Evolutionary conservation across 345 rosid species (phyloP), one percentile per base, ranked within the genome.

Genomic region (Cardiospermum halicacabum): DNA sequence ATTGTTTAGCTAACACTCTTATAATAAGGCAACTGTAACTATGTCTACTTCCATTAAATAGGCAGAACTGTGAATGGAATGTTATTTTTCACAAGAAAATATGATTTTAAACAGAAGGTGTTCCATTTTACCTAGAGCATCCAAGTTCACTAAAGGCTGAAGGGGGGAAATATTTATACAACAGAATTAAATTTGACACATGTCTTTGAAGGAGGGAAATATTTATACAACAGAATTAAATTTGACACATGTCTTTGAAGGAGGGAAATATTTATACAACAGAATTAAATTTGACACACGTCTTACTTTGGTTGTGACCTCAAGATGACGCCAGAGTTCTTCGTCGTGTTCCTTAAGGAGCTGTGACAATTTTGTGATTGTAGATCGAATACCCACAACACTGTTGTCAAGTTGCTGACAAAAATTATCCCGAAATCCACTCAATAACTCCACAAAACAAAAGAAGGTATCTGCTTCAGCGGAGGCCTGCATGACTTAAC

Each of bases 321-420:
- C 98, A 66, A 93, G 81, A 77, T 93, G 98, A 56, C 97, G 98
- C 98, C 98, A 93, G 59, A 93, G 97, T 75, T 93, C 98, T 74
- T 93, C 97, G 71, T 93, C 98, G 60, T 93, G 96, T 60, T 88
- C 89, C 78, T 90, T 93, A 71, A 93, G 72, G 69, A 93, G 84
- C 64, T 80, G 82, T 2, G 97, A 88, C 70, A 93, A 77, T 72
- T 71, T 88, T 58, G 95, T 77, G 64, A 93, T 83, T 28, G 97
- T 87, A 65, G 89, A 84, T 60, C 97, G 96, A 51, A 93, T 93
- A 58, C 98, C 98, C 56, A 88, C 97, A 11, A 80, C 97, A 79
- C 98, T 93, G 79, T 93, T 93, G 75, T 93, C 98, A n/a, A 93
- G 94, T 78, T 93, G 98, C 82, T 93, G 97, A 73, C 97, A 90